Evolutionary conservation across 179 eudicot genomes (phyloP), one percentile per base, ranked within the genome.

Genomic region (Vitellaria paradoxa): DNA sequence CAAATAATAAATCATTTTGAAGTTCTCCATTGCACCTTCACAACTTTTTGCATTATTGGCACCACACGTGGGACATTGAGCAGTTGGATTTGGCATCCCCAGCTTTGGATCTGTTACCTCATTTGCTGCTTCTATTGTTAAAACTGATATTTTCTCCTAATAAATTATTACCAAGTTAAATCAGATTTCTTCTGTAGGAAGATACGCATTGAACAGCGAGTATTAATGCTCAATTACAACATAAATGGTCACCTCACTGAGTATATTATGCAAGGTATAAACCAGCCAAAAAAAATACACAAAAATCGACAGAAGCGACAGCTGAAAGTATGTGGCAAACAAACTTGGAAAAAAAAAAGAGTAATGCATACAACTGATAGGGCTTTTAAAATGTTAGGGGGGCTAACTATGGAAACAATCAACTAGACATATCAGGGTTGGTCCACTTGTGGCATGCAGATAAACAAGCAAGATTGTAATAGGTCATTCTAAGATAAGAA

Each of bases 91-190:
- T 14, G 99, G 99, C 62, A 92, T 75, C 30, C 99, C 99, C 85
- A 96, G 82, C 78, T 83, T 89, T 10, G 97, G 91, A 89, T 92
- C 93, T 49, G 94, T 89, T 64, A 92, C 97, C 20, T 89, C 97
- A 82, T 79, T 83, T 21, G 88, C 86, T 45, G 85, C 78, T 83
- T 86, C 91, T 61, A 96, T 86, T 65, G 81, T 70, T 69, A 86
- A 67, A 61, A 87, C 91, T 3, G 98, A 85, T 76, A 90, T 73
- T 74, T 87, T 94, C 74, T 83, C 91, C 99, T 96, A 86, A 82
- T 80, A 83, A 56, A 71, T 18, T 65, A 79, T 7, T 23, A 70
- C 13, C 26, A 20, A 56, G 69, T 70, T 67, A 67, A 57, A 63
- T 59, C 68, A 75, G 74, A 30, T 55, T 24, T 53, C 18, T 23